A percentile compares a stretch with the other conserved stretches of the same genome.
These are phyloP conservation scores for Inga oerstediana DNA, from an alignment of 306 rosid species.

Conservation along the genomic window DNA sequence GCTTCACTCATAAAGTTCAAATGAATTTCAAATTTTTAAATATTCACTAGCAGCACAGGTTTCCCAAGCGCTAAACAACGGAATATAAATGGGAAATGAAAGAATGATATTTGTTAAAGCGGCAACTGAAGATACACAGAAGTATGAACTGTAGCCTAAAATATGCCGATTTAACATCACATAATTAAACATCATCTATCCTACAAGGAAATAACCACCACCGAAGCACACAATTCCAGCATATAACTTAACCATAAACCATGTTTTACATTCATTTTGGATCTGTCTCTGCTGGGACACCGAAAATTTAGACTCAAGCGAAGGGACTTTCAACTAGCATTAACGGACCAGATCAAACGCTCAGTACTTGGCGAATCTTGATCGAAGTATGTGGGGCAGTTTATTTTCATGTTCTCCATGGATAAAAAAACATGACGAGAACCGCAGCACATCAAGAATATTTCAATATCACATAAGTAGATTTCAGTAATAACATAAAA, in stretches of 20 bases:
- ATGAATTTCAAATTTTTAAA: background rate
- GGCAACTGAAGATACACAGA: background rate
- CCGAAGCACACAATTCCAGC: background rate
- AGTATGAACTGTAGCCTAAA: background rate
- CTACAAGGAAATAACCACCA: background rate
- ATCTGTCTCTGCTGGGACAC: background rate
- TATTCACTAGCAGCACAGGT: background rate
- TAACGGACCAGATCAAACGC: too few relatives aligned
- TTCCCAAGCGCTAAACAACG: background rate
- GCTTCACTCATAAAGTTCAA: background rate
- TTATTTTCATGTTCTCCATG: background rate
- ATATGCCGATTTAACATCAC: background rate
- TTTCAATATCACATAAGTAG: background rate
- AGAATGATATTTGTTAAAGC: background rate
- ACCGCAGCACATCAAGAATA: background rate
- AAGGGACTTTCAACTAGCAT: too few relatives aligned
- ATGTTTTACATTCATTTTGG: background rate
- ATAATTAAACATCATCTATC: background rate
- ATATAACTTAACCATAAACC: background rate
- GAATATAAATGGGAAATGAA: background rate
- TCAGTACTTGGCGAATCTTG: too few relatives aligned
- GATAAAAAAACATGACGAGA: background rate
- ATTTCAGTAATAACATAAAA: too few relatives aligned
- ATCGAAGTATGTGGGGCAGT: background rate
- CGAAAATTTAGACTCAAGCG: background rate